A percentile compares a stretch with the other conserved stretches of the same genome.
These are phyloP conservation scores for Allomyces macrogynus DNA, from an alignment of 192 early-diverging fungal genomes.

Conservation along the genomic window DNA sequence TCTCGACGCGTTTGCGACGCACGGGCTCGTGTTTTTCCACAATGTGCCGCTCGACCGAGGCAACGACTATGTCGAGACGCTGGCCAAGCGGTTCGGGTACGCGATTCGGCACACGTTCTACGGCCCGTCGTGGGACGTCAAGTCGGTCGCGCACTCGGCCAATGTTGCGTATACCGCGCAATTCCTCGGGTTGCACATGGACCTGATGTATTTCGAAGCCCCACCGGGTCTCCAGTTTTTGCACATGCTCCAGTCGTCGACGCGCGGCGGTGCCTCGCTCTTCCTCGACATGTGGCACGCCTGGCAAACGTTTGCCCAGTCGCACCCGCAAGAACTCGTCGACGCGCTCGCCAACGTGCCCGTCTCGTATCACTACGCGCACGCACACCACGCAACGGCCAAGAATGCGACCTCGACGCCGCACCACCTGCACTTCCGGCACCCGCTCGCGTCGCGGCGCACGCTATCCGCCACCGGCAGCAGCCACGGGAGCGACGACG, in stretches of 20 bases:
- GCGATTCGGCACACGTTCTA: background rate
- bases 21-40: background rate
- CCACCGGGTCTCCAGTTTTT: slow-evolving; percentile 5
- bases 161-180: slow-evolving; percentile 4
- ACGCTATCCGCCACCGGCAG: background rate
- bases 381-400: background rate
- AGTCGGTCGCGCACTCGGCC: background rate
- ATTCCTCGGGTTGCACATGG: slow-evolving; percentile 4
- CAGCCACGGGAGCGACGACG: background rate
- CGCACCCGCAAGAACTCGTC: background rate
- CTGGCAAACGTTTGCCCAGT: background rate
- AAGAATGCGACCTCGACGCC: background rate
- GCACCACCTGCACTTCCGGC: slow-evolving; percentile 1
- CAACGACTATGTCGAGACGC: background rate
- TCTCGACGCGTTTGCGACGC: background rate
- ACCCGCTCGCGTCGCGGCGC: slow-evolving; percentile 1
- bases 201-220: slow-evolving; percentile 3
- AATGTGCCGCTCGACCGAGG: background rate
- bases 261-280: background rate
- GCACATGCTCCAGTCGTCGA: background rate
- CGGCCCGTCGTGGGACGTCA: slow-evolving; percentile 5
- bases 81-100: background rate
- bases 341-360: background rate
- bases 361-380: slow-evolving; percentile 4
- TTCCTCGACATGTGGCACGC: slow-evolving; percentile 2